Conservation (phyloP, 2,329 filamentous ascomycete genomes). For the Lachnellula suecica region DNA sequence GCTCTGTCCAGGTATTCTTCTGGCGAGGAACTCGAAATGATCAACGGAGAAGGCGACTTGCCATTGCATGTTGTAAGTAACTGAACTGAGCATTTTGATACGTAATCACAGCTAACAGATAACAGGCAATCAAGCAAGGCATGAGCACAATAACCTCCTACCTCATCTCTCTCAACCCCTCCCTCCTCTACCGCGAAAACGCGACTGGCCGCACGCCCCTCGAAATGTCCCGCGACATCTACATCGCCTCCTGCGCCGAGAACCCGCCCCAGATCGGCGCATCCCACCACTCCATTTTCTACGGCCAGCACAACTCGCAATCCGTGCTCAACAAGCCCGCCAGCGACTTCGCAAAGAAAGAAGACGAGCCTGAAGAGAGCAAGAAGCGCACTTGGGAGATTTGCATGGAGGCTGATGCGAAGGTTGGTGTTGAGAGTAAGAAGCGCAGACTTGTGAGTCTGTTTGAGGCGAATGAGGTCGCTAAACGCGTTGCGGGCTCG, state of each 20-base stretch:
- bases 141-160: conserved; percentile 19
- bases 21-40: conserved; percentile 54
- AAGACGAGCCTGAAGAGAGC: conserved; percentile 11
- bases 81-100: conserved; percentile 21
- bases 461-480: conserved; percentile 61
- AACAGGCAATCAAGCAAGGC: conserved; percentile 31
- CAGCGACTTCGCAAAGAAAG: background rate
- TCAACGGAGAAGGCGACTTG: conserved; percentile 66
- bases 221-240: conserved; percentile 62
- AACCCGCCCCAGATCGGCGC: conserved; percentile 21
- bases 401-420: conserved; percentile 33
- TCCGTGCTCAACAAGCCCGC: conserved; percentile 2
- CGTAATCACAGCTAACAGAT: conserved; percentile 36
- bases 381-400: conserved; percentile 35
- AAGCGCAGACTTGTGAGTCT: conserved; percentile 56
- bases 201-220: conserved; percentile 72
- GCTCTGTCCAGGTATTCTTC: conserved; percentile 55
- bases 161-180: conserved; percentile 24
- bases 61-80: conserved; percentile 55
- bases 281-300: conserved; percentile 16
- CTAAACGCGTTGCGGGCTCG: conserved; percentile 39
- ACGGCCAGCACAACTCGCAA: conserved; percentile 11
- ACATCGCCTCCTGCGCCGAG: conserved; percentile 36
- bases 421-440: conserved; percentile 24
- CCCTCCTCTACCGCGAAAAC: conserved; percentile 67